Conservation (phyloP, 2,329 filamentous ascomycete species). For the Ophiostoma sp. region DNA sequence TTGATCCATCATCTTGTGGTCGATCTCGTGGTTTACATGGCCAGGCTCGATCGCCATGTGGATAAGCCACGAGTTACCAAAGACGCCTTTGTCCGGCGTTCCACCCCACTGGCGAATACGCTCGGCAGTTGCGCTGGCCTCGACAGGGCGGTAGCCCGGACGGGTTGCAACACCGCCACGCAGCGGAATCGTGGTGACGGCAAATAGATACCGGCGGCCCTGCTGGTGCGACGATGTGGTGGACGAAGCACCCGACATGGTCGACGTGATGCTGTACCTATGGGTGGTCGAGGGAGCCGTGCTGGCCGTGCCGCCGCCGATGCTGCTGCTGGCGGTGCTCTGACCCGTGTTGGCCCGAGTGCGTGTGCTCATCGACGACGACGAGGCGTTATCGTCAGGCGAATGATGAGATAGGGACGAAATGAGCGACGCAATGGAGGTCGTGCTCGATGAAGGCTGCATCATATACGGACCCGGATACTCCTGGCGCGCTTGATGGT, state of each 20-base stretch:
- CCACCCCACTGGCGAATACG: conserved; percentile 30
- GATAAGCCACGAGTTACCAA: conserved; percentile 31
- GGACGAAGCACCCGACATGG: not conserved
- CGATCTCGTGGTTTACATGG: conserved; percentile 24
- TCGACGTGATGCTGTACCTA: not conserved
- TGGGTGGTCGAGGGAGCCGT: not conserved
- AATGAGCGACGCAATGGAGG: not conserved
- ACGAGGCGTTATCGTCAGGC: not conserved
- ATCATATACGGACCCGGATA: not conserved
- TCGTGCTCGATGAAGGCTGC: not conserved
- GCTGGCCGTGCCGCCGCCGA: not conserved
- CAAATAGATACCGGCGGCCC: conserved; percentile 26
- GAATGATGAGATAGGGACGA: not conserved
- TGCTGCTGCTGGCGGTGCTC: not conserved
- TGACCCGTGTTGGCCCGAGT: not conserved
- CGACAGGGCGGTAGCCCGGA: conserved; percentile 29
- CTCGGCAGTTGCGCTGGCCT: conserved; percentile 18
- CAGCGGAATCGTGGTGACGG: conserved; percentile 29
- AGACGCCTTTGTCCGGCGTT: conserved; percentile 26
- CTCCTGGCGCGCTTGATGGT: not conserved
- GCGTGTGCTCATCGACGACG: not conserved
- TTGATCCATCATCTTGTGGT: conserved; percentile 22
- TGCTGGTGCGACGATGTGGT: conserved; percentile 15
- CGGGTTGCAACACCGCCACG: conserved; percentile 24
- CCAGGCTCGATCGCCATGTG: conserved; percentile 28